These are phyloP conservation scores for Verticillium albo-atrum DNA, from an alignment of 2,329 filamentous ascomycete species.

Conservation along the genomic window DNA sequence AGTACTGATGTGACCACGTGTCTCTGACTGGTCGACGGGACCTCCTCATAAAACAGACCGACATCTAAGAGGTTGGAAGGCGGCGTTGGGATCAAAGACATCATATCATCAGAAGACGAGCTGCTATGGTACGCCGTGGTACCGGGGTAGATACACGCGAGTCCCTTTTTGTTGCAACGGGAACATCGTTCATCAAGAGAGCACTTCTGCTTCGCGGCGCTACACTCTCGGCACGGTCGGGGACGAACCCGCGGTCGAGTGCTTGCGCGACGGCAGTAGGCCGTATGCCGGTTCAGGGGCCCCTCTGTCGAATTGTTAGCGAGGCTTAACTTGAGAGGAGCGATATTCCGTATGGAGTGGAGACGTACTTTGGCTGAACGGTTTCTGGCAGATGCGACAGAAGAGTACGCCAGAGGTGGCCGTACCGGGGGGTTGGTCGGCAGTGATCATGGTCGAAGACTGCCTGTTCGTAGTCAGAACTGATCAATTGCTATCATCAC, in stretches of 20 bases:
- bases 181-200: slow-evolving; percentile 3
- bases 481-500: neutral
- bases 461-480: neutral
- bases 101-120: neutral
- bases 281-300: slow-evolving; percentile 2
- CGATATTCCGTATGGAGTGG: neutral
- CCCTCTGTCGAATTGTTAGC: neutral
- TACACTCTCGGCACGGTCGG: slow-evolving; percentile 7
- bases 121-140: no score
- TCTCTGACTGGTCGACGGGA: neutral
- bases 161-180: slow-evolving; percentile 6
- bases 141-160: slow-evolving; percentile 2
- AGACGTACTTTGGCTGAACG: slow-evolving; percentile 4
- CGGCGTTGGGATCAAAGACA: neutral
- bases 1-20: neutral
- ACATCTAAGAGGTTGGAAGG: neutral
- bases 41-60: neutral
- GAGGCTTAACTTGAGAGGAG: neutral
- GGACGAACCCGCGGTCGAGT: slow-evolving; percentile 3
- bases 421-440: neutral
- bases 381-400: slow-evolving; percentile 7
- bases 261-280: slow-evolving; percentile 4
- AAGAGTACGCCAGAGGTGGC: neutral
- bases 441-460: neutral
- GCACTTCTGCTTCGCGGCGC: slow-evolving; percentile 8